Conservation (phyloP, 495 filamentous ascomycete genomes). For the Patellaria atrata region DNA sequence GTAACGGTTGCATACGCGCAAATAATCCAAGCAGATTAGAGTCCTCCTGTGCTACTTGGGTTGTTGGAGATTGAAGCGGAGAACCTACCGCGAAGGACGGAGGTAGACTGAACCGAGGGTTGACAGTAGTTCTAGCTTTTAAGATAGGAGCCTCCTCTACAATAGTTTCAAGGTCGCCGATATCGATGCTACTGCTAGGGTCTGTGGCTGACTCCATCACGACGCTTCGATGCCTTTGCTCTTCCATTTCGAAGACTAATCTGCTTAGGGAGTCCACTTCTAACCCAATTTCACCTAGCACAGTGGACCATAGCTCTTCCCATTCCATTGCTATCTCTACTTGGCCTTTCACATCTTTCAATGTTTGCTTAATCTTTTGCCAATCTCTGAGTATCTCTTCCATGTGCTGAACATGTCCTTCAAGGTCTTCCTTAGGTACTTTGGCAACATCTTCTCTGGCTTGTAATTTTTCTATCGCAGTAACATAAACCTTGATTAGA, state of each 20-base stretch:
- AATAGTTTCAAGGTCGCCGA: slow-evolving; percentile 84
- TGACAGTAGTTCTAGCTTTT: slow-evolving; percentile 35
- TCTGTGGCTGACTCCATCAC: slow-evolving; percentile 28
- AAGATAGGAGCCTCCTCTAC: slow-evolving; percentile 64
- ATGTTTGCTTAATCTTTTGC: slow-evolving; percentile 57
- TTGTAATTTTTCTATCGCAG: slow-evolving; percentile 80
- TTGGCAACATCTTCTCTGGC: slow-evolving; percentile 56
- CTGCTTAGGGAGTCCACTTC: slow-evolving; percentile 74
- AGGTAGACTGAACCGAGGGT: slow-evolving; percentile 55
- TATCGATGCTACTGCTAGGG: slow-evolving; percentile 52
- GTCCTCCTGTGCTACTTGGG: slow-evolving; percentile 56
- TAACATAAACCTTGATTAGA: slow-evolving; percentile 77
- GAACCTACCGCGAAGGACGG: slow-evolving; percentile 43
- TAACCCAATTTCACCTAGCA: slow-evolving; percentile 81
- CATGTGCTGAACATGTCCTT: slow-evolving; percentile 67
- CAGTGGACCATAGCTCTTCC: slow-evolving; percentile 91
- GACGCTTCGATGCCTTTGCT: slow-evolving; percentile 64
- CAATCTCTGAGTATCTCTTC: slow-evolving; percentile 73
- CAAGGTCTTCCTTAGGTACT: slow-evolving; percentile 53
- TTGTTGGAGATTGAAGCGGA: slow-evolving; percentile 34
- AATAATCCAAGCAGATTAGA: slow-evolving; percentile 71
- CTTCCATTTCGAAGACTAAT: slow-evolving; percentile 93
- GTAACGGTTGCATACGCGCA: slow-evolving; percentile 84
- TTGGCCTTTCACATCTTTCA: slow-evolving; percentile 69
- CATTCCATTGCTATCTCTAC: slow-evolving; percentile 97